Percentiles rank a stretch among this genome's conserved stretches.
phyloP scores from a whole-genome alignment of 768 basidiomycete species.

The Hypholoma fasciculare region DNA sequence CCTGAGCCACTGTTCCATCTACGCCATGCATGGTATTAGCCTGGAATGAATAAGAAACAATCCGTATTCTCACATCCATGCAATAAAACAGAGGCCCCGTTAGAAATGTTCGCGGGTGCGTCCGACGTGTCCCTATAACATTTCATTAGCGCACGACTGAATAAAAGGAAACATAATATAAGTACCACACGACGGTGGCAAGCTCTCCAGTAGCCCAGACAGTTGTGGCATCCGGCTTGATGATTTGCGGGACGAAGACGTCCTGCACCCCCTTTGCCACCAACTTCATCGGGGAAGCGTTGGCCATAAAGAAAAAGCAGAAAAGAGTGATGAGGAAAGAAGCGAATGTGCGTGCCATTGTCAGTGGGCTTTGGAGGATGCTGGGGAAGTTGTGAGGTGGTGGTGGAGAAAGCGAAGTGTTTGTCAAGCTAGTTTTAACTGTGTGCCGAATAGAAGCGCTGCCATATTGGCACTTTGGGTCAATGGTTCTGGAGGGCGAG shows the following conservation, averaged over 20 bases:
- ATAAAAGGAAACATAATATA: not conserved
- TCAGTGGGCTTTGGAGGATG: not conserved
- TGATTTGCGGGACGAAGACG: slow-evolving; percentile 31
- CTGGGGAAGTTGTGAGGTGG: slow-evolving; percentile 3
- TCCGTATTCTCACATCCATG: slow-evolving; percentile 26
- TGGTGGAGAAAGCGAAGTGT: not conserved
- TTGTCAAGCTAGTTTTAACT: slow-evolving; percentile 14
- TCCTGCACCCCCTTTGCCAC: slow-evolving; percentile 24
- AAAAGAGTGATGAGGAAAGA: slow-evolving; percentile 23
- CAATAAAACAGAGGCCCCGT: slow-evolving; percentile 32
- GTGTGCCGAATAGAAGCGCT: slow-evolving; percentile 17
- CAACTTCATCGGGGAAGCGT: slow-evolving; percentile 21
- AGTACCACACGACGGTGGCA: slow-evolving; percentile 30
- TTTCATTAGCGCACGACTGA: not conserved
- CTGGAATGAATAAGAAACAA: not conserved
- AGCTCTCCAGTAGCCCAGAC: slow-evolving; percentile 27
- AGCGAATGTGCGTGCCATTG: slow-evolving; percentile 9
- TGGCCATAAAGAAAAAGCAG: slow-evolving; percentile 24
- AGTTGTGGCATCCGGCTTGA: slow-evolving; percentile 24
- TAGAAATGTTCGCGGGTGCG: slow-evolving; percentile 42
- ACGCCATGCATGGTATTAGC: not conserved
- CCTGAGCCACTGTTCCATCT: slow-evolving; percentile 31
- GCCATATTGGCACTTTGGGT: not conserved
- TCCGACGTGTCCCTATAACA: slow-evolving; percentile 37
- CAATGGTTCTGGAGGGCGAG: slow-evolving; percentile 2